Evolutionary conservation across 805 yeast species (phyloP).

Genomic region (Geotrichum ghanense): DNA sequence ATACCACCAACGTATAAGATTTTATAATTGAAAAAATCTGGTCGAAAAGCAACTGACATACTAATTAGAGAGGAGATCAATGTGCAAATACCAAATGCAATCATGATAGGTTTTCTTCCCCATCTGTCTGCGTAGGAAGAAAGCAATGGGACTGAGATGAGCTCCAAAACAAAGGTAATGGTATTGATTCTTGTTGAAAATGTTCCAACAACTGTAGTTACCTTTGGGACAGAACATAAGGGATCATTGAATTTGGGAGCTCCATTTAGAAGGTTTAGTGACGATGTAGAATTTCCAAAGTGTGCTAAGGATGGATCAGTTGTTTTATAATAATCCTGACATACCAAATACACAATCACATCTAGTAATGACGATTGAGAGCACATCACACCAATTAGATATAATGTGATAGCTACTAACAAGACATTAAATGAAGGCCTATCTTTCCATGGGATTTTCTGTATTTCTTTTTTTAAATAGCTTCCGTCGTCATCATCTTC

Average conservation of each 20-base stretch:
- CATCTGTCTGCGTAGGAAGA: not conserved
- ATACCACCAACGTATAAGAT: not conserved
- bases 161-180: not conserved
- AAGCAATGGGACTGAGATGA: not conserved
- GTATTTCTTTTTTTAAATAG: not conserved
- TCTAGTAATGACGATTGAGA: not conserved
- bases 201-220: not conserved
- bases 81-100: not conserved
- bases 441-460: not conserved
- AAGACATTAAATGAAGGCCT: not conserved
- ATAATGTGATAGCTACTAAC: not conserved
- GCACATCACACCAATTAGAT: not conserved
- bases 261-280: not conserved
- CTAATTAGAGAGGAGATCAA: not conserved
- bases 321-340: not conserved
- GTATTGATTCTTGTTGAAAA: not conserved
- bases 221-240: not conserved
- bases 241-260: not conserved
- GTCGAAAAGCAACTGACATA: not conserved
- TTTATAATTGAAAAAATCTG: not conserved
- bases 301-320: not conserved
- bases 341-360: not conserved
- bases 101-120: not conserved
- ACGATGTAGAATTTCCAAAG: not conserved
- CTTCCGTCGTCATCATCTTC: not conserved